Base-by-base conservation (phyloP, 2,329 filamentous ascomycete species). In the Aspergillus caelatus region DNA sequence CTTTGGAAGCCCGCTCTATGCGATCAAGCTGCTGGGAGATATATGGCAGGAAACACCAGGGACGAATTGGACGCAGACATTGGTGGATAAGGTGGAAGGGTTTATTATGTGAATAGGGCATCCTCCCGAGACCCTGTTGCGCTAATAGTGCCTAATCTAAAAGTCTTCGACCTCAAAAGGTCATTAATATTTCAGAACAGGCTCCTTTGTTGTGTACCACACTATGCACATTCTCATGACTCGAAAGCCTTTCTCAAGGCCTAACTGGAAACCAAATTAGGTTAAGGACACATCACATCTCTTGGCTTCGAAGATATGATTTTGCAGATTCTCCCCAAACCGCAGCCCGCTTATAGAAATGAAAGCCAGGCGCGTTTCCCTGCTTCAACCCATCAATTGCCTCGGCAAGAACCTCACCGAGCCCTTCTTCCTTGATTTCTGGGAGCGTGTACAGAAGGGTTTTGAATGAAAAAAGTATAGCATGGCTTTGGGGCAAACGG, bases 401-500 rank as follows among this genome's bases (percentile, higher is more conserved):
- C n/a, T 64, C 52, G 8, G 63, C 62, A 43, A 71, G 62, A 1
- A 36, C 59, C 12, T 63, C 61, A 2, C 66, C 69, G 14, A 64
- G 53, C 7, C 68, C 69, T 36, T 65, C 69, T 9, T 63, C 59
- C 28, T 68, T 67, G 46, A 71, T 63, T 16, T 70, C 65, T 10
- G 63, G 60, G 26, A 72, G 58, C 0, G 68, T 62, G 28, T 72
- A 72, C n/a, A 70, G 53, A 26, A 70, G 66, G 6, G 68, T 67
- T 39, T 72, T 69, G 50, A 72, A 67, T 11, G 64, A 65, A 6
- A 41, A 41, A 39, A 72, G 68, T 5, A 72, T 50, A n/a, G 65
- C 67, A 36, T 53, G 52, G 26, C 43, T 65, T 21, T 62, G 53
- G 23, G 71, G 69, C 6, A 72, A 61, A 2, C 64, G 60, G 53